Evolutionary conservation across 2,329 filamentous ascomycete species (phyloP), one percentile per base, ranked within the genome.

Genomic region (Lecanicillium sp.): DNA sequence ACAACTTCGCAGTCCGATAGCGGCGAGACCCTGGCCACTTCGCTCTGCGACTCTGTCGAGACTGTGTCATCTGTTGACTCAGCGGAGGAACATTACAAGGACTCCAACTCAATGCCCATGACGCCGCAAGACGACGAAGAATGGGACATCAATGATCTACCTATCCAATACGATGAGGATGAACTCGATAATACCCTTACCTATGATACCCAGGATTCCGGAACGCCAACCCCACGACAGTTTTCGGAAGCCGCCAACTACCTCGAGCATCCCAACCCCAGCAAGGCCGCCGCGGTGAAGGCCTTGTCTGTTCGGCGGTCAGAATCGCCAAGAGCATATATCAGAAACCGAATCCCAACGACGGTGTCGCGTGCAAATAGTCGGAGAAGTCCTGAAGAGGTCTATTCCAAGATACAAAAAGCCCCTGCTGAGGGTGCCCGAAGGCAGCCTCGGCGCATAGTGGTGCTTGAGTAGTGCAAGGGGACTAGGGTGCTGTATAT

Each of bases 371-470:
- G 49, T 17, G 57, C 54, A 45, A 59, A 65, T 40, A 63, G 67
- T 50, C 64, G 71, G 55, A 69, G 71, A 54, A 72, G 70, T 62
- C 73, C 70, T 26, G 73, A 73, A 40, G 67, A 72, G 58, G 59
- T 64, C 48, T 52, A 67, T 32, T 70, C 71, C 47, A 72, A 70
- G 53, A 67, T 78, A 54, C 72, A 72, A 52, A 78, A 78, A 57
- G 58, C 68, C 46, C 59, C 62, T 50, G 59, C 67, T 48, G 72
- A 75, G 52, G 54, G 62, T 21, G 54, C 57, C 44, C 65, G 71
- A 56, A 66, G 63, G 51, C 68, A 70, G 58, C 62, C 65, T 1
- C 70, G 63, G 54, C 62, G 62, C 51, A 67, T 67, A 54, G 70
- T 66, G 56, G 64, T 66, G 58, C 46, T 63, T 58, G 64, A 65